A percentile compares a stretch with the other conserved stretches of the same genome.
Conservation (phyloP, 2,329 filamentous ascomycete genomes). For the Xylariaceae sp. region DNA sequence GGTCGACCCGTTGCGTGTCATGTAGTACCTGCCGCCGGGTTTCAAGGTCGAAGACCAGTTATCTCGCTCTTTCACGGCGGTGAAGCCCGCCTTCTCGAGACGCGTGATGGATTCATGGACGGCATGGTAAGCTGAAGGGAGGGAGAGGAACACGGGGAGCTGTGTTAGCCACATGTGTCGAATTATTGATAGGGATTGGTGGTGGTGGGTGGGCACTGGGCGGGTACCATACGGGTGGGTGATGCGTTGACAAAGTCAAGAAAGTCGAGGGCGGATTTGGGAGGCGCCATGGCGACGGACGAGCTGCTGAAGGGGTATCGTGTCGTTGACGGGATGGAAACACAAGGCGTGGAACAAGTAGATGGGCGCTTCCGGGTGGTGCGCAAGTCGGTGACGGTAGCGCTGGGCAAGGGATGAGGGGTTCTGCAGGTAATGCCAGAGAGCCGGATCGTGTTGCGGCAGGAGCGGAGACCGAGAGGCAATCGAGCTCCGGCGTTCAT, state of each 20-base stretch:
- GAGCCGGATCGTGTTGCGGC: constrained; percentile 13
- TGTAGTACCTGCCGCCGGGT: constrained; percentile 91
- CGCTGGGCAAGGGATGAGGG: constrained; percentile 9
- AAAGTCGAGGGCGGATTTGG: constrained; percentile 69
- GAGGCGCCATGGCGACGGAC: constrained; percentile 43
- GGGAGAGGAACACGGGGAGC: neutral
- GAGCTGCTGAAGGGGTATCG: constrained; percentile 18
- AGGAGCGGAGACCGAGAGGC: constrained; percentile 11
- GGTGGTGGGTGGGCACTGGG: constrained; percentile 3
- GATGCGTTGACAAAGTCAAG: constrained; percentile 91
- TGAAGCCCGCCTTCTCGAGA: constrained; percentile 79
- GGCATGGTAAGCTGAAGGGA: constrained; percentile 95
- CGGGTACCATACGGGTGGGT: constrained; percentile 64
- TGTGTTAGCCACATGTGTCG: constrained; percentile 16
- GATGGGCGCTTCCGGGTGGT: neutral
- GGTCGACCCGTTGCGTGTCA: constrained; percentile 88
- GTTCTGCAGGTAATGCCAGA: constrained; percentile 9
- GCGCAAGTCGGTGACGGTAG: constrained; percentile 3
- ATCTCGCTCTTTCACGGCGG: constrained; percentile 82
- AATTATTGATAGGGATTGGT: neutral
- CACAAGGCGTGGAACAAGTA: neutral
- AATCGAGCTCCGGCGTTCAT: constrained; percentile 14
- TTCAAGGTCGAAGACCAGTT: constrained; percentile 75
- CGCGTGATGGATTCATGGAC: constrained; percentile 72
- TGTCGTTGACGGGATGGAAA: neutral